These are phyloP conservation scores for Aspergillus pseudoviridinutans DNA, from an alignment of 2,329 filamentous ascomycete genomes.

Conservation along the genomic window DNA sequence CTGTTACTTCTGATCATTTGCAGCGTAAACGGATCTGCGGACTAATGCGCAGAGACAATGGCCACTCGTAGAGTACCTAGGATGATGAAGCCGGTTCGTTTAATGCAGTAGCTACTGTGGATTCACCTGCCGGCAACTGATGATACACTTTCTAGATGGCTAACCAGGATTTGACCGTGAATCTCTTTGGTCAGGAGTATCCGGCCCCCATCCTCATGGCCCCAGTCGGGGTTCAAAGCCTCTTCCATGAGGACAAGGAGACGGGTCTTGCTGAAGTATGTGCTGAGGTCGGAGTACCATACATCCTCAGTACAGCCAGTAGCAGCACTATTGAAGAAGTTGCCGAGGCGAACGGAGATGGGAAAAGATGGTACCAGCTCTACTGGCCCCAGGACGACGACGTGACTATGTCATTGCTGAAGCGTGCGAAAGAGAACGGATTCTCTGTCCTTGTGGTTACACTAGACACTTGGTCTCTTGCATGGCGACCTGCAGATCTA, in stretches of 20 bases:
- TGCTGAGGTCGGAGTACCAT: conserved; percentile 58
- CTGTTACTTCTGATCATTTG: neutral
- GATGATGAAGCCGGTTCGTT: conserved; percentile 40
- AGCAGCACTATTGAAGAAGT: conserved; percentile 64
- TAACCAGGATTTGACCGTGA: conserved; percentile 47
- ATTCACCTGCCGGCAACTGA: neutral
- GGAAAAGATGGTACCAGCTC: conserved; percentile 67
- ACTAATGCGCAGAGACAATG: conserved; percentile 3
- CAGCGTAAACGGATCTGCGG: neutral
- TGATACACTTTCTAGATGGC: conserved; percentile 21
- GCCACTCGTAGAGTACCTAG: conserved; percentile 46
- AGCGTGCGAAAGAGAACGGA: conserved; percentile 58
- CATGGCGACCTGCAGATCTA: conserved; percentile 64
- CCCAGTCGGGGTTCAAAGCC: conserved; percentile 65
- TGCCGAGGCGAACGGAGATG: conserved; percentile 54
- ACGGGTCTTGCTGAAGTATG: conserved; percentile 61
- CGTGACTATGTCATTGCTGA: conserved; percentile 60
- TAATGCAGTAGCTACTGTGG: neutral
- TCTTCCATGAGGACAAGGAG: conserved; percentile 65
- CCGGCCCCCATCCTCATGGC: conserved; percentile 58
- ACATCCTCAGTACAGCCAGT: conserved; percentile 64
- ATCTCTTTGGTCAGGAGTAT: conserved; percentile 50
- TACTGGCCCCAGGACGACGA: conserved; percentile 69
- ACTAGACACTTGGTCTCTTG: conserved; percentile 65
- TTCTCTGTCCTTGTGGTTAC: conserved; percentile 68